phyloP scores from a whole-genome alignment of 2,329 filamentous ascomycete genomes.

The Dactylonectria estremocensis region DNA sequence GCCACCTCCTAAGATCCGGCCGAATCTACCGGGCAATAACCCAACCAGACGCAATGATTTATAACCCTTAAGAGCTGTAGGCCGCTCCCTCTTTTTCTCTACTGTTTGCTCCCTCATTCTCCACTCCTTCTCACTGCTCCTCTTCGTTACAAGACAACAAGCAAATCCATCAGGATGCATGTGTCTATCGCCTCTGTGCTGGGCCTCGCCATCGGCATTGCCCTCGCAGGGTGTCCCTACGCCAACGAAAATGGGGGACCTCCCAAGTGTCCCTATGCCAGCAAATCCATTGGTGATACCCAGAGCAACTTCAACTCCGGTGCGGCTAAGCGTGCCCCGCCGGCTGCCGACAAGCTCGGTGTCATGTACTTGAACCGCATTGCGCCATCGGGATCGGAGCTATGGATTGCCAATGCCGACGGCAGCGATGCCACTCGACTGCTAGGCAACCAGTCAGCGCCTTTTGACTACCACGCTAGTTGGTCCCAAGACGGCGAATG shows the following conservation, averaged over 20 bases:
- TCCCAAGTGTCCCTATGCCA: conserved; percentile 18
- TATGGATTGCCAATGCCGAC: conserved; percentile 21
- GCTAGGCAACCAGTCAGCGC: conserved; percentile 13
- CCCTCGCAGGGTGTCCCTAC: conserved; percentile 16
- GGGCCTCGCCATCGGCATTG: conserved; percentile 6
- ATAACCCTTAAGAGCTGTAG: background rate
- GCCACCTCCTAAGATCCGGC: background rate
- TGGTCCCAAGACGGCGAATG: conserved; percentile 22
- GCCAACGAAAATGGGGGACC: conserved; percentile 1
- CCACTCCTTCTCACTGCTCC: background rate
- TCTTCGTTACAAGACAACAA: background rate
- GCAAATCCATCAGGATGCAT: conserved; percentile 2
- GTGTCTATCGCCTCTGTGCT: background rate
- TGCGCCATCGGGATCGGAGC: conserved; percentile 12
- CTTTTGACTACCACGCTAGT: conserved; percentile 21
- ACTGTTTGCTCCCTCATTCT: background rate
- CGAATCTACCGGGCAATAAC: background rate
- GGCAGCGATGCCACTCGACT: conserved; percentile 12
- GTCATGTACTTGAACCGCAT: conserved; percentile 23
- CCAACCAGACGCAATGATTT: background rate
- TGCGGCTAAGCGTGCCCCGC: background rate
- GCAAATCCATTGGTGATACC: conserved; percentile 1
- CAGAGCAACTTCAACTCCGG: background rate
- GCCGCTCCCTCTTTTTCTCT: background rate
- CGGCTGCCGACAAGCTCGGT: conserved; percentile 14